These are phyloP conservation scores for Puccinia brachypodii DNA, from an alignment of 1,284 basidiomycete genomes.

Conservation along the genomic window DNA sequence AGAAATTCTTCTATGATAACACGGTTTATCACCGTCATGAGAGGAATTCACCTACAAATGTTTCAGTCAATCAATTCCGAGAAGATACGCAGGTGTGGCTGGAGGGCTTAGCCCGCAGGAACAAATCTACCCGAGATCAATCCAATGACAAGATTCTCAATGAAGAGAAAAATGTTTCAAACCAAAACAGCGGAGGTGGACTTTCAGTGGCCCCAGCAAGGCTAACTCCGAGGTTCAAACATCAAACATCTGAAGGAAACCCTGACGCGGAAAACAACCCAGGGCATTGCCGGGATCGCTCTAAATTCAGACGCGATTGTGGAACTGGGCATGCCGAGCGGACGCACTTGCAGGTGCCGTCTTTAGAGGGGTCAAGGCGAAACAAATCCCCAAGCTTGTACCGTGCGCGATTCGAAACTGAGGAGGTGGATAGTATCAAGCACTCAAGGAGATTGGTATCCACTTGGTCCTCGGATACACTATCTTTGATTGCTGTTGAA, in stretches of 20 bases:
- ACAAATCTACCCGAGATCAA: not conserved
- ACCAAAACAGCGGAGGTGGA: not conserved
- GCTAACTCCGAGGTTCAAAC: not conserved
- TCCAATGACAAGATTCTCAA: not conserved
- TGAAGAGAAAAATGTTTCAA: not conserved
- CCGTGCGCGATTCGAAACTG: not conserved
- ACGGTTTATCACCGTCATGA: not conserved
- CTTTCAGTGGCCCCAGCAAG: not conserved
- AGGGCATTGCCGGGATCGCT: not conserved
- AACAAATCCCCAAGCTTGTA: not conserved
- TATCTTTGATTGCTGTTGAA: conserved; percentile 2
- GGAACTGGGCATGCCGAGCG: not conserved
- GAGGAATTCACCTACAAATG: not conserved
- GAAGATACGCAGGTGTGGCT: conserved; percentile 20
- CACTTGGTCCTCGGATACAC: conserved; percentile 12
- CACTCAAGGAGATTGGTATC: not conserved
- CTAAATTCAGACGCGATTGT: not conserved
- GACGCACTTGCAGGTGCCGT: not conserved
- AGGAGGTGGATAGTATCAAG: not conserved
- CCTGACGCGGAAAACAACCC: not conserved
- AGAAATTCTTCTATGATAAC: conserved; percentile 4
- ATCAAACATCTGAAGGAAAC: not conserved
- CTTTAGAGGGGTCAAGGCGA: not conserved
- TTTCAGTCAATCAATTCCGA: not conserved
- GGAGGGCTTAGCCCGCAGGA: not conserved